These are phyloP conservation scores for Mesostigma viride DNA, from an alignment of 139 green algal genomes.

Conservation along the genomic window DNA sequence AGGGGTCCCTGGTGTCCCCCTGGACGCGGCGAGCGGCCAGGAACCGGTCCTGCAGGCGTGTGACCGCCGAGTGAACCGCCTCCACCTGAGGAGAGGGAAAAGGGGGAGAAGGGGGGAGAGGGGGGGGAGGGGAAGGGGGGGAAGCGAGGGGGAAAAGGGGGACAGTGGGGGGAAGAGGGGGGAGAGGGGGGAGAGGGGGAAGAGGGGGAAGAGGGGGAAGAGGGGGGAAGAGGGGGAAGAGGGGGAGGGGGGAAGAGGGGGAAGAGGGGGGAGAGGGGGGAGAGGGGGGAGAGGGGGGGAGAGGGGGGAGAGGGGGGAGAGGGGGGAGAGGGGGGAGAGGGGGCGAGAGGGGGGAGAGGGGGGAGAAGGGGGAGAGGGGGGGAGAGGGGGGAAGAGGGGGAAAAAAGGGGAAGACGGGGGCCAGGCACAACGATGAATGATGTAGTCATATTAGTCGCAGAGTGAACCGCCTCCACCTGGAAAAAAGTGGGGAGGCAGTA, in stretches of 20 bases:
- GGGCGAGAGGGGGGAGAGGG: not conserved
- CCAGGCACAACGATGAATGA: not conserved
- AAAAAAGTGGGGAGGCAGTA: too few species aligned
- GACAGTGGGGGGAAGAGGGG: not conserved
- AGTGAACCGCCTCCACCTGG: too few species aligned
- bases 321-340: not conserved
- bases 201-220: not conserved
- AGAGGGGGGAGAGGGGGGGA: not conserved
- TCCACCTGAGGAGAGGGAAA: too few species aligned
- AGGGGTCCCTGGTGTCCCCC: conserved; percentile 17
- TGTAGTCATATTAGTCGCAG: too few species aligned
- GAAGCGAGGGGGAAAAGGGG: not conserved
- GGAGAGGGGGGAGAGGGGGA: not conserved
- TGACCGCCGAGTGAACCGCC: conserved; percentile 10
- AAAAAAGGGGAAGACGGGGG: not conserved
- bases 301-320: not conserved
- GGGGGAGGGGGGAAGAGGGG: not conserved
- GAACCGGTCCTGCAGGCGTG: not conserved
- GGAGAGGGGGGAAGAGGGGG: not conserved
- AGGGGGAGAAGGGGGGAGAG: too few species aligned
- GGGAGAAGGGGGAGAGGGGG: not conserved
- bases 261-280: not conserved
- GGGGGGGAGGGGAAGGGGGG: not conserved
- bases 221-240: not conserved
- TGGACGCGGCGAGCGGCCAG: conserved; percentile 10